phyloP scores from a whole-genome alignment of 106 monocot genomes.

The Ottelia alismoides region DNA sequence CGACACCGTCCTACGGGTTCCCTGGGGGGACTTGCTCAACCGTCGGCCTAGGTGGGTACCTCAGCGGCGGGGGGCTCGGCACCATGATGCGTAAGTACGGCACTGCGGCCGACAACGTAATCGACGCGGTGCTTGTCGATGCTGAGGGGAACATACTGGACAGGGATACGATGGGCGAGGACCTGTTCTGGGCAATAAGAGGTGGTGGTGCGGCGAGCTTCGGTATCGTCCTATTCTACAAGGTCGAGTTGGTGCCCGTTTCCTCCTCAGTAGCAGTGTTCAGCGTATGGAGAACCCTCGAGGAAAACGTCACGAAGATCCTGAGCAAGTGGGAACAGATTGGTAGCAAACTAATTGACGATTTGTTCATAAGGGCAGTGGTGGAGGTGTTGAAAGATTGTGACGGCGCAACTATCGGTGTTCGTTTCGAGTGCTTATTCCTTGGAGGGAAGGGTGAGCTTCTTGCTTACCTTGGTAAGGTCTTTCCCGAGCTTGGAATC shows the following conservation, averaged over 20 bases:
- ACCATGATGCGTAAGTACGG: conserved; percentile 20
- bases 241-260: conserved; percentile 13
- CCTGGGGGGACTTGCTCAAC: conserved; percentile 21
- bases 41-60: conserved; percentile 29
- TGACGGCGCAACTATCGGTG: not conserved
- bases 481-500: conserved; percentile 5
- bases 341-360: not conserved
- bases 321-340: conserved; percentile 12
- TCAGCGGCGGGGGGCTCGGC: conserved; percentile 23
- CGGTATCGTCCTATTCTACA: conserved; percentile 12
- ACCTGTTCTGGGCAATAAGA: conserved; percentile 54
- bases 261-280: conserved; percentile 17
- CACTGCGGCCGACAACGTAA: conserved; percentile 14
- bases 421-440: conserved; percentile 1
- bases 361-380: not conserved
- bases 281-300: not conserved
- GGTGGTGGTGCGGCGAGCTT: conserved; percentile 31
- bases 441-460: not conserved
- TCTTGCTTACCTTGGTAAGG: not conserved
- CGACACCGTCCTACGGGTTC: conserved; percentile 6
- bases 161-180: conserved; percentile 40
- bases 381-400: not conserved
- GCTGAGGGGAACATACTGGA: conserved; percentile 13
- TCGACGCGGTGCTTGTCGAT: conserved; percentile 19
- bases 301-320: not conserved